phyloP scores from a whole-genome alignment of 208 protist species.

The Acanthamoeba lenticulata region DNA sequence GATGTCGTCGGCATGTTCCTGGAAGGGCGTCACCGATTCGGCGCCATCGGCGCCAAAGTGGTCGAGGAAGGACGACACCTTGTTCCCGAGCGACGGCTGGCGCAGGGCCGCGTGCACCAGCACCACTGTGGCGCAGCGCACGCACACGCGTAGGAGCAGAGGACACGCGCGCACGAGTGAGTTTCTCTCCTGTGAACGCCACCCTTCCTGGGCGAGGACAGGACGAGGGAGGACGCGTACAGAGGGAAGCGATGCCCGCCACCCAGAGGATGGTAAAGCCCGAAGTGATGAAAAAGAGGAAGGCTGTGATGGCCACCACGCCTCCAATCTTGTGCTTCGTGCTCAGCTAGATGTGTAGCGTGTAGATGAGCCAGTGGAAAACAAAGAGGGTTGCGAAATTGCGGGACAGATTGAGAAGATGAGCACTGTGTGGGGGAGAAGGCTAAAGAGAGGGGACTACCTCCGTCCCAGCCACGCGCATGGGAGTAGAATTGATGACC shows the following conservation, averaged over 20 bases:
- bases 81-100: background rate
- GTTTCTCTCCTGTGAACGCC: too few relatives aligned
- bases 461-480: background rate
- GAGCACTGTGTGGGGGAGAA: too few relatives aligned
- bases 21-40: background rate
- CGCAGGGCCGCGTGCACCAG: background rate
- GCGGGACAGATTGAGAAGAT: too few relatives aligned
- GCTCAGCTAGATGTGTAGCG: background rate
- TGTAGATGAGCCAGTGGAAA: too few relatives aligned
- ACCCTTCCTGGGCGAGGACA: too few relatives aligned
- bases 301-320: background rate
- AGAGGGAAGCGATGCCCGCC: background rate
- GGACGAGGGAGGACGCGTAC: background rate
- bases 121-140: background rate
- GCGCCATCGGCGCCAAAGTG: background rate
- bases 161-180: too few relatives aligned
- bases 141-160: too few relatives aligned
- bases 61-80: background rate
- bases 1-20: background rate
- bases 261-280: background rate
- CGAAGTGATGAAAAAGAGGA: background rate
- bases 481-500: conserved; percentile 1
- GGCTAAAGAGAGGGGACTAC: background rate
- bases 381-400: too few relatives aligned
- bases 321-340: background rate